phyloP scores from a whole-genome alignment of 805 yeast species.

The Ogataea henricii region DNA sequence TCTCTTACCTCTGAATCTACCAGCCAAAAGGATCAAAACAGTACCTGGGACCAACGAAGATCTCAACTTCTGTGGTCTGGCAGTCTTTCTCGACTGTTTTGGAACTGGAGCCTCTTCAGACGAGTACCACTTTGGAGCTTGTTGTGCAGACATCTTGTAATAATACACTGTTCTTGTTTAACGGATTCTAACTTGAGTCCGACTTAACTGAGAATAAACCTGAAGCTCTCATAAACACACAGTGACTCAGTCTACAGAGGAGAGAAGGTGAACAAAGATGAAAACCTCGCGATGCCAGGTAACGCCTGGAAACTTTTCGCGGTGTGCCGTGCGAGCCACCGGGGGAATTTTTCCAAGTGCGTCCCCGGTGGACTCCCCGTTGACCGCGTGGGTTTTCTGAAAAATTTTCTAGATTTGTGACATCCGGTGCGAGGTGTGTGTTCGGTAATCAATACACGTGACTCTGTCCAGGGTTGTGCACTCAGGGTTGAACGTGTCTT shows the following conservation, averaged over 20 bases:
- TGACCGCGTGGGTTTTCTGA: too few relatives aligned
- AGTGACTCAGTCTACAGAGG: background rate
- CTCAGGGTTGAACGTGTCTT: too few relatives aligned
- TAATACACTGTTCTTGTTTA: conserved; percentile 7
- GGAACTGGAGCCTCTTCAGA: conserved; percentile 88
- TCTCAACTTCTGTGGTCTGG: conserved; percentile 93
- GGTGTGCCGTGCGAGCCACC: too few relatives aligned
- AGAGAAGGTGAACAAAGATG: background rate
- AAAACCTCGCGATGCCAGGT: background rate
- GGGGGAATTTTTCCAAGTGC: too few relatives aligned
- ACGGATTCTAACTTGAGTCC: background rate
- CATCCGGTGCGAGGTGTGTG: too few relatives aligned
- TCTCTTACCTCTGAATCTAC: conserved; percentile 99
- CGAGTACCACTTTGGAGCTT: conserved; percentile 91
- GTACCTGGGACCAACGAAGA: conserved; percentile 52
- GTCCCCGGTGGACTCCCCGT: too few relatives aligned
- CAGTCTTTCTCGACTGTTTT: conserved; percentile 87
- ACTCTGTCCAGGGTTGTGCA: too few relatives aligned
- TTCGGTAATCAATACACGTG: too few relatives aligned
- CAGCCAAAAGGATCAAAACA: conserved; percentile 87
- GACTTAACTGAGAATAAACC: background rate
- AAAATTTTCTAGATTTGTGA: too few relatives aligned
- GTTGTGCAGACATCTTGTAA: conserved; percentile 34
- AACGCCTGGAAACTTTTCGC: background rate
- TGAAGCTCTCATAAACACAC: background rate